A percentile compares a stretch with the other conserved stretches of the same genome.
Conservation (phyloP, 2,329 filamentous ascomycete genomes). For the Colletotrichum tabaci region DNA sequence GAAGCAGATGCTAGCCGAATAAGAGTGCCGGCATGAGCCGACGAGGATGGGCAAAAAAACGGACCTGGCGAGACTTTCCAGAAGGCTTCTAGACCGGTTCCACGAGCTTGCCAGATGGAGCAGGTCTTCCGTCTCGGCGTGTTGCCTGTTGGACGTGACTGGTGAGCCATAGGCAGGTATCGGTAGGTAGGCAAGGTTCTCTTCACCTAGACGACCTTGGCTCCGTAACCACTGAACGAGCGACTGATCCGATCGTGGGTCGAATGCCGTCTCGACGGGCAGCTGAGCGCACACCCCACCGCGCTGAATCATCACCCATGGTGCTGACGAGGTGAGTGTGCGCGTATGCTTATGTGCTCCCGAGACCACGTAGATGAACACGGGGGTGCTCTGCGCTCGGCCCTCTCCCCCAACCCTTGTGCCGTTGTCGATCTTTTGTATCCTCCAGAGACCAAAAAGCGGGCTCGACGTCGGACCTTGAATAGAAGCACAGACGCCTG, state of each 20-base stretch:
- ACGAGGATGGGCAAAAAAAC: neutral
- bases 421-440: conserved; percentile 10
- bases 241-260: conserved; percentile 1
- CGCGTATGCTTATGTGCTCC: no score
- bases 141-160: no score
- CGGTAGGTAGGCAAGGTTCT: no score
- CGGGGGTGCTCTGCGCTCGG: neutral
- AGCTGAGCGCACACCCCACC: neutral
- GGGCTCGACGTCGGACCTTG: conserved; percentile 18
- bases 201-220: neutral
- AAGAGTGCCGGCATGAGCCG: conserved; percentile 32
- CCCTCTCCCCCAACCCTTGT: neutral
- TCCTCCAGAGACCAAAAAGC: neutral
- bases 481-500: conserved; percentile 14
- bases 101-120: conserved; percentile 36
- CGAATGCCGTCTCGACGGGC: neutral
- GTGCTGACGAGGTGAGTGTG: neutral
- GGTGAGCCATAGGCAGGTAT: no score
- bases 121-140: conserved; percentile 9
- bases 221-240: neutral
- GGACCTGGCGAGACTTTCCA: conserved; percentile 14
- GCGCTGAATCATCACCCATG: neutral
- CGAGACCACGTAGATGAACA: no score
- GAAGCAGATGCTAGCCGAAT: neutral
- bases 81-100: conserved; percentile 33